These are phyloP conservation scores for Irpex rosettiformis DNA, from an alignment of 1,284 basidiomycete genomes.

Conservation along the genomic window DNA sequence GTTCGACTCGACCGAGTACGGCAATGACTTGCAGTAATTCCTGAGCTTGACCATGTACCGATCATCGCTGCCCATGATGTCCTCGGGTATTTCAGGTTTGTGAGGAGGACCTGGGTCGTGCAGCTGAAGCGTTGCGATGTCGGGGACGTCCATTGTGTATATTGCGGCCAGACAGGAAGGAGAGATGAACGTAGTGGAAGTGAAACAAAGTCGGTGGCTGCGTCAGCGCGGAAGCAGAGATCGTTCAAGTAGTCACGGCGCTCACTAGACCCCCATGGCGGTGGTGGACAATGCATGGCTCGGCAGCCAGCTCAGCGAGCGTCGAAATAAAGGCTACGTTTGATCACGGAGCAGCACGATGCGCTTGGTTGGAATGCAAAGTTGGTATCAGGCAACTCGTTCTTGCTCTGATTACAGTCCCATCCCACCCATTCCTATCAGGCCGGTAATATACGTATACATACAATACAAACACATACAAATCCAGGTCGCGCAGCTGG, in stretches of 20 bases:
- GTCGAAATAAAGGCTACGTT: not conserved
- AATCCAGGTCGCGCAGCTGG: not conserved
- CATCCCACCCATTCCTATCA: not conserved
- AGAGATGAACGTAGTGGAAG: constrained; percentile 3
- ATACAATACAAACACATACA: not conserved
- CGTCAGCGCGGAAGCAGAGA: constrained; percentile 3
- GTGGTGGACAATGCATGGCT: not conserved
- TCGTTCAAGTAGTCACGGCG: constrained; percentile 1
- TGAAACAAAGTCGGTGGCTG: constrained; percentile 1
- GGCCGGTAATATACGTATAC: not conserved
- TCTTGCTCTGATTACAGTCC: not conserved
- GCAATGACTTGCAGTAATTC: constrained; percentile 61
- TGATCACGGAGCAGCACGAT: not conserved
- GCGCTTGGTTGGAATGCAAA: not conserved
- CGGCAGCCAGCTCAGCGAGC: not conserved
- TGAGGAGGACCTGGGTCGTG: constrained; percentile 35
- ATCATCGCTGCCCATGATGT: constrained; percentile 38
- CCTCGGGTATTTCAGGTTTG: constrained; percentile 27
- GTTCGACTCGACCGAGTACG: constrained; percentile 80
- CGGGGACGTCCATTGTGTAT: constrained; percentile 44
- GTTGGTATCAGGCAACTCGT: not conserved
- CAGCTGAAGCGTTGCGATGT: constrained; percentile 43
- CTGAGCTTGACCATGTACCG: constrained; percentile 54
- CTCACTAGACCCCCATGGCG: not conserved
- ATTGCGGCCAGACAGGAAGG: constrained; percentile 1